phyloP scores from a whole-genome alignment of 1,284 basidiomycete species.

The Cutaneotrichosporon spelunceum region DNA sequence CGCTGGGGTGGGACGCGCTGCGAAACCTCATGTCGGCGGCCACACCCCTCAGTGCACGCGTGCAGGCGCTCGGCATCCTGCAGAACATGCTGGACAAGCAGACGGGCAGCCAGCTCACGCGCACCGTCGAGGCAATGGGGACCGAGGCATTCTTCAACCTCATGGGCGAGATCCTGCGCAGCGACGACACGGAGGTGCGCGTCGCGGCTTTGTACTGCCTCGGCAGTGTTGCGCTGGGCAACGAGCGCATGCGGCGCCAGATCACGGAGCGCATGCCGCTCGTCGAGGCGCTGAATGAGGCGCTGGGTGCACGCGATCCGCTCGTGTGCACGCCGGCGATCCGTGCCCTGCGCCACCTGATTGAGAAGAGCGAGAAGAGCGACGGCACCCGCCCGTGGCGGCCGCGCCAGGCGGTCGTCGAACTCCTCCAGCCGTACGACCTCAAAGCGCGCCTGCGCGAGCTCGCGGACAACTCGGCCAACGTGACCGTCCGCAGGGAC shows the following conservation, averaged over 20 bases:
- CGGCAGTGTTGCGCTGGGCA: conserved; percentile 45
- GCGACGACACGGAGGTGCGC: conserved; percentile 14
- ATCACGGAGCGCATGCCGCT: conserved; percentile 36
- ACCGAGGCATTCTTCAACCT: conserved; percentile 32
- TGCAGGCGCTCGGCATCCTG: conserved; percentile 43
- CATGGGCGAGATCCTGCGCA: conserved; percentile 22
- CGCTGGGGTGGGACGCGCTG: conserved; percentile 59
- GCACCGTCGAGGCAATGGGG: conserved; percentile 38
- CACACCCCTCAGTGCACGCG: conserved; percentile 30
- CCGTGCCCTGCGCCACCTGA: conserved; percentile 40
- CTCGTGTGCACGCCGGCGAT: conserved; percentile 41
- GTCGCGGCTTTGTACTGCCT: conserved; percentile 40
- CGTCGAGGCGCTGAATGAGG: conserved; percentile 35
- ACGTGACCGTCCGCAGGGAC: conserved; percentile 32
- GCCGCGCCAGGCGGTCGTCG: conserved; percentile 40
- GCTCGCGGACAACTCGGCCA: conserved; percentile 28
- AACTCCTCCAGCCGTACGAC: conserved; percentile 44
- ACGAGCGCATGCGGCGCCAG: conserved; percentile 34
- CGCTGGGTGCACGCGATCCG: conserved; percentile 25
- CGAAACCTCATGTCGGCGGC: conserved; percentile 22
- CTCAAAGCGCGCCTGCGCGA: conserved; percentile 35
- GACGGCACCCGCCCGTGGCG: conserved; percentile 22
- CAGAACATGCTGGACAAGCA: conserved; percentile 49
- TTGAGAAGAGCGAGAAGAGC: conserved; percentile 38
- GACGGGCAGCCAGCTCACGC: conserved; percentile 32